Evolutionary conservation across 805 yeast genomes (phyloP).

Genomic region (Sugiyamaella lignohabitans): DNA sequence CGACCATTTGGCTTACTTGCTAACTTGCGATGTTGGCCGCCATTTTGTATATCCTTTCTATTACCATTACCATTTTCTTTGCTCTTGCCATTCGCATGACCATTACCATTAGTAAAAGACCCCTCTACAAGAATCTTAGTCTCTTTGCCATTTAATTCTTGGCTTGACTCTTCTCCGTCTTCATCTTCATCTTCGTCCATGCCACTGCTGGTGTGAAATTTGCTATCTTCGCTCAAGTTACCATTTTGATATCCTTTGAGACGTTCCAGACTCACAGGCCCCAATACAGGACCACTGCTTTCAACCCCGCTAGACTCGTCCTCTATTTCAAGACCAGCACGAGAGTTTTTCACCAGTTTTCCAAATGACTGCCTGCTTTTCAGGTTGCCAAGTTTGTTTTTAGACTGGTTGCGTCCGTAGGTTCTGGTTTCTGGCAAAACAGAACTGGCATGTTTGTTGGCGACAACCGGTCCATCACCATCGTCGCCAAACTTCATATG

Average conservation of each 20-base stretch:
- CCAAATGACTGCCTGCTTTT: not conserved
- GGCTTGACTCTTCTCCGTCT: not conserved
- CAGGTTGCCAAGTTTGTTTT: not conserved
- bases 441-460: too few species aligned
- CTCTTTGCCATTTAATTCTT: not conserved
- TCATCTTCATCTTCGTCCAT: not conserved
- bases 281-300: not conserved
- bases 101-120: too few species aligned
- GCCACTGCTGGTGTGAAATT: not conserved
- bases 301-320: too few species aligned
- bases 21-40: too few species aligned
- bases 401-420: too few species aligned
- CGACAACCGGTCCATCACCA: too few species aligned
- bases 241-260: not conserved
- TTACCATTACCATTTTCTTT: not conserved
- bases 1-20: not conserved
- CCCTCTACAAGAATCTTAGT: not conserved
- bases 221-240: not conserved
- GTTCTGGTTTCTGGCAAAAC: too few species aligned
- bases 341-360: not conserved
- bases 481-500: slow-evolving; percentile 22
- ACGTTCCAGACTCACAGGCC: not conserved
- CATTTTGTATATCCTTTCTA: not conserved
- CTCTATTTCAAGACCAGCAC: too few species aligned
- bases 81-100: not conserved